Evolutionary conservation across 768 basidiomycete species (phyloP).

Genomic region (Xerocomellus chrysenteron): DNA sequence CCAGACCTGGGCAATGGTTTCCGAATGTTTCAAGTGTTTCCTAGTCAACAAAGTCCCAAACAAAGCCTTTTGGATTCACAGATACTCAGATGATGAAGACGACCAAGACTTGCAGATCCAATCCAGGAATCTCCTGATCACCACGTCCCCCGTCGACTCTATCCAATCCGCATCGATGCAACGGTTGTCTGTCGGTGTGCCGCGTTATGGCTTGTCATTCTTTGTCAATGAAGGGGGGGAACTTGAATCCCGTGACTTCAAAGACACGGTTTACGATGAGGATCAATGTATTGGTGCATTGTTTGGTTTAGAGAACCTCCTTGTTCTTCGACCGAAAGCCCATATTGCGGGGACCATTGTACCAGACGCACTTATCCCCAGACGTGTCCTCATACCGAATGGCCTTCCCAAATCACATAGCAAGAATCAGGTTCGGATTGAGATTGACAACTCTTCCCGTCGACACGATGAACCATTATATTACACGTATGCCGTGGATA

Average conservation of each 20-base stretch:
- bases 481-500: background rate
- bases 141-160: background rate
- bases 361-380: background rate
- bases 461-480: background rate
- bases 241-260: constrained; percentile 39
- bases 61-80: no score
- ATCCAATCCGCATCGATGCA: background rate
- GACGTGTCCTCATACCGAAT: background rate
- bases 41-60: no score
- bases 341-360: background rate
- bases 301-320: constrained; percentile 38
- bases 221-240: constrained; percentile 25
- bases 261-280: constrained; percentile 37
- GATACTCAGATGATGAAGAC: no score
- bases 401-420: background rate
- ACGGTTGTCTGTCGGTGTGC: constrained; percentile 29
- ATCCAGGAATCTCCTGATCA: constrained; percentile 12
- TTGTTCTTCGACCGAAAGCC: constrained; percentile 21
- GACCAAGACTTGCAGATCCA: no score
- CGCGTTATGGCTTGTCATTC: constrained; percentile 38
- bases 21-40: background rate
- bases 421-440: background rate
- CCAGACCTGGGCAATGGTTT: constrained; percentile 19
- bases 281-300: constrained; percentile 41
- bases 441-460: no score